phyloP scores from a whole-genome alignment of 139 green algal genomes.

The Chlorella ohadii region DNA sequence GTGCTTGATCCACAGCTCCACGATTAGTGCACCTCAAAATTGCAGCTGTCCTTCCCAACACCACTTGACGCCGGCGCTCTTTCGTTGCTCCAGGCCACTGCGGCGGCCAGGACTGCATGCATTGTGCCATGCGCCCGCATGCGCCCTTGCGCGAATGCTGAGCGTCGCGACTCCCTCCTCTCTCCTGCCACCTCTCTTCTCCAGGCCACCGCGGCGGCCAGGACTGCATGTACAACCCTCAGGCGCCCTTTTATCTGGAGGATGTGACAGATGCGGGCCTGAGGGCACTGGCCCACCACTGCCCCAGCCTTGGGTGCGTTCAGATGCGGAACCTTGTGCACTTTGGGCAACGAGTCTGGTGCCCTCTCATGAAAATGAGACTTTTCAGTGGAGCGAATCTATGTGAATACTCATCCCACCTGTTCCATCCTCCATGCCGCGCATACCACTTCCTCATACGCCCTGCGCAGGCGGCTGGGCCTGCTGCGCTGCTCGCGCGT shows the following conservation, averaged over 20 bases:
- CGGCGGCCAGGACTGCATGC: constrained; percentile 34
- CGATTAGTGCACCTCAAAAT: too few relatives aligned
- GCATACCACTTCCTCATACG: not conserved
- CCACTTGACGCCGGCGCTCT: too few relatives aligned
- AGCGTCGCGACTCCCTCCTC: too few relatives aligned
- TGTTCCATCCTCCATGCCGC: not conserved
- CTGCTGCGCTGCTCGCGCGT: constrained; percentile 41
- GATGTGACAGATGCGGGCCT: constrained; percentile 32
- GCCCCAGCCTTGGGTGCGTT: not conserved
- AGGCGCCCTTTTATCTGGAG: constrained; percentile 30
- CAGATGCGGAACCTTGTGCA: not conserved
- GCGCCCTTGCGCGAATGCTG: too few relatives aligned
- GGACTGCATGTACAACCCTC: constrained; percentile 33
- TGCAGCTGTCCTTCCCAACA: too few relatives aligned
- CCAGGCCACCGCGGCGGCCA: constrained; percentile 30
- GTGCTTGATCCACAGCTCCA: too few relatives aligned
- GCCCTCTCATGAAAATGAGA: too few relatives aligned
- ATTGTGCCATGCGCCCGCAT: too few relatives aligned
- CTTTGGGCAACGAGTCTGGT: too few relatives aligned
- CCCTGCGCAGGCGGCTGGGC: constrained; percentile 24
- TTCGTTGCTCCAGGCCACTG: constrained; percentile 25
- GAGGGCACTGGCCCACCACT: not conserved
- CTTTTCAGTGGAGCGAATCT: too few relatives aligned
- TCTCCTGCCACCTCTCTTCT: too few relatives aligned
- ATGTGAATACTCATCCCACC: too few relatives aligned